Conservation (phyloP, 2,329 filamentous ascomycete genomes). For the Gaeumannomyces tritici region DNA sequence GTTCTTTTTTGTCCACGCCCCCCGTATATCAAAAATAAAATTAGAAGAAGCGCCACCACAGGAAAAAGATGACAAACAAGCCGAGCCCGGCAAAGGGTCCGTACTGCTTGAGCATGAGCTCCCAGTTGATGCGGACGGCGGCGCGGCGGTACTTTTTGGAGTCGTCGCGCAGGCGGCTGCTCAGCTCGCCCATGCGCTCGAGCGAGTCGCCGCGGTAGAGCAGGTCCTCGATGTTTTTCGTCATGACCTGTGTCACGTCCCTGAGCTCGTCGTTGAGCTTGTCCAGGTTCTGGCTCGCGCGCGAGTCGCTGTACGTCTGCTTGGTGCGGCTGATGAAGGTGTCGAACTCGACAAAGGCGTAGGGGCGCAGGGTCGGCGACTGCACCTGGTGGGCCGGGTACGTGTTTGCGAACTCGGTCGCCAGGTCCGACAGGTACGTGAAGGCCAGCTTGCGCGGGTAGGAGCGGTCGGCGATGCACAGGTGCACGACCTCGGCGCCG, state of each 20-base stretch:
- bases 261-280: conserved; percentile 94
- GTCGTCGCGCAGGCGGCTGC: conserved; percentile 77
- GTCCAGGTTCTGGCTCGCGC: conserved; percentile 85
- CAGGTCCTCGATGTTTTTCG: conserved; percentile 98
- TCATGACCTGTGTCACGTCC: conserved; percentile 99
- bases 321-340: conserved; percentile 91
- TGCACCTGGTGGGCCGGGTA: conserved; percentile 69
- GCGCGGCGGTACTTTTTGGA: conserved; percentile 90
- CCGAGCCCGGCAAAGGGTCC: conserved; percentile 78
- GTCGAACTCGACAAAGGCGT: conserved; percentile 97
- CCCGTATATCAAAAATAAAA: no score
- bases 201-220: conserved; percentile 89
- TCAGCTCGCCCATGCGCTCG: conserved; percentile 96
- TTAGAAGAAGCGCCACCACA: conserved; percentile 92
- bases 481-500: conserved; percentile 67
- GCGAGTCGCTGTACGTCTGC: conserved; percentile 85
- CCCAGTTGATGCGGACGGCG: conserved; percentile 96
- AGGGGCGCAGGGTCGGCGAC: conserved; percentile 69
- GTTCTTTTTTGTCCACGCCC: no score
- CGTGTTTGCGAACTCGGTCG: conserved; percentile 80
- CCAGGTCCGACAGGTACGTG: conserved; percentile 90
- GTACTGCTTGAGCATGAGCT: conserved; percentile 92
- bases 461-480: conserved; percentile 85
- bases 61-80: conserved; percentile 73
- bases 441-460: conserved; percentile 98